phyloP scores from a whole-genome alignment of 352 stramenopile species.

The Albugo laibachii region DNA sequence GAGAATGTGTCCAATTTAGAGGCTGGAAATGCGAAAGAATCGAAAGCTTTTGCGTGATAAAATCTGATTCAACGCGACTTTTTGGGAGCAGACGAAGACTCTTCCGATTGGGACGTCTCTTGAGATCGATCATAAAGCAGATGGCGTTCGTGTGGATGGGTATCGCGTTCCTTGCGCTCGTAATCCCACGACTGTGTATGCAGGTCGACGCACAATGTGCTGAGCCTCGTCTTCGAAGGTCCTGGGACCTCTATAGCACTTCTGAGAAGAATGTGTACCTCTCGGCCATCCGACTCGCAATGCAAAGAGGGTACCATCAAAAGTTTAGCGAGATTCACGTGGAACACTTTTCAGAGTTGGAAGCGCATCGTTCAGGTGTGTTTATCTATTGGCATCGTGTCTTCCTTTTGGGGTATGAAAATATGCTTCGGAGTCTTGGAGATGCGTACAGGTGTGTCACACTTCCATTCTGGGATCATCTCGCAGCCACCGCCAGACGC shows the following conservation, averaged over 20 bases:
- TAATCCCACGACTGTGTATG: no score
- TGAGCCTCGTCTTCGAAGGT: slow-evolving; percentile 15
- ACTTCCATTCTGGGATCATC: slow-evolving; percentile 67
- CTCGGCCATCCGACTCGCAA: slow-evolving; percentile 28
- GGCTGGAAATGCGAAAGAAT: no score
- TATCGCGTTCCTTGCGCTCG: no score
- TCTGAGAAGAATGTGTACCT: slow-evolving; percentile 41
- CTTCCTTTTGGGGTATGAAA: slow-evolving; percentile 50
- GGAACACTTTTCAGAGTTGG: slow-evolving; percentile 15
- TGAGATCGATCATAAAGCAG: no score
- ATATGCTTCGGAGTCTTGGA: slow-evolving; percentile 45
- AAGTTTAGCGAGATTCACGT: slow-evolving; percentile 36
- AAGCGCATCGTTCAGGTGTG: slow-evolving; percentile 24
- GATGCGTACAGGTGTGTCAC: slow-evolving; percentile 43
- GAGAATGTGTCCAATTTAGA: no score
- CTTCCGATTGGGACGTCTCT: no score
- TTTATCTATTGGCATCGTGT: slow-evolving; percentile 56
- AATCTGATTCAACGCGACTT: no score
- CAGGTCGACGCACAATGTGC: no score
- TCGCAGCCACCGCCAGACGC: slow-evolving; percentile 32
- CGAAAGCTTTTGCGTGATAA: no score
- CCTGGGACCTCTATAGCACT: slow-evolving; percentile 19
- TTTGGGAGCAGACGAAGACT: no score
- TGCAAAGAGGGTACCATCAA: slow-evolving; percentile 24
- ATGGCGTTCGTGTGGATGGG: no score